Conservation (phyloP, 345 rosid genomes). For the Hypericum perforatum region DNA sequence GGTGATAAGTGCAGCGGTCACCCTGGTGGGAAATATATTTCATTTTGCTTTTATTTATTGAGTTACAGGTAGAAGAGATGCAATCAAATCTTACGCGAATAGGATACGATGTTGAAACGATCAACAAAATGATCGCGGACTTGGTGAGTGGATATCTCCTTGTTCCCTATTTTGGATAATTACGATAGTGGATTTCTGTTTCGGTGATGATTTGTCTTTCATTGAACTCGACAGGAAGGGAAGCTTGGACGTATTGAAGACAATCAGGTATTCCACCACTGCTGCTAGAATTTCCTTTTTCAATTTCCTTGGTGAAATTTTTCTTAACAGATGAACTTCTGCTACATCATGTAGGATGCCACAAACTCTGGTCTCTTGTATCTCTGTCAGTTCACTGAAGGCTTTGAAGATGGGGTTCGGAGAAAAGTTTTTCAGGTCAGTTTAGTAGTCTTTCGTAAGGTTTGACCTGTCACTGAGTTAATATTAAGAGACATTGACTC, state of each 20-base stretch:
- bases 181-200: not conserved
- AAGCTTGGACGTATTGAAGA: slow-evolving; percentile 65
- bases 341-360: slow-evolving; percentile 37
- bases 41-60: slow-evolving; percentile 10
- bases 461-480: not conserved
- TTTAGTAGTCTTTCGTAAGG: not conserved
- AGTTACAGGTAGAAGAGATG: slow-evolving; percentile 57
- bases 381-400: slow-evolving; percentile 57
- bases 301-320: slow-evolving; percentile 2
- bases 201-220: slow-evolving; percentile 14
- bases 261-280: slow-evolving; percentile 49
- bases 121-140: slow-evolving; percentile 66
- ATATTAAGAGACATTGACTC: not conserved
- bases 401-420: slow-evolving; percentile 39
- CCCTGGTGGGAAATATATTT: not conserved
- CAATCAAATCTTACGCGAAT: slow-evolving; percentile 65
- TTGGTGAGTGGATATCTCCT: slow-evolving; percentile 44
- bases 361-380: slow-evolving; percentile 69
- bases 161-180: not conserved
- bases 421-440: slow-evolving; percentile 44
- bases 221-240: slow-evolving; percentile 52
- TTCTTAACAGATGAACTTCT: not conserved
- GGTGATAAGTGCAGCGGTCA: too few relatives aligned
- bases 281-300: slow-evolving; percentile 2
- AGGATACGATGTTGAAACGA: slow-evolving; percentile 54